phyloP scores from a whole-genome alignment of 805 yeast species.

The Blastobotrys mokoenaii region DNA sequence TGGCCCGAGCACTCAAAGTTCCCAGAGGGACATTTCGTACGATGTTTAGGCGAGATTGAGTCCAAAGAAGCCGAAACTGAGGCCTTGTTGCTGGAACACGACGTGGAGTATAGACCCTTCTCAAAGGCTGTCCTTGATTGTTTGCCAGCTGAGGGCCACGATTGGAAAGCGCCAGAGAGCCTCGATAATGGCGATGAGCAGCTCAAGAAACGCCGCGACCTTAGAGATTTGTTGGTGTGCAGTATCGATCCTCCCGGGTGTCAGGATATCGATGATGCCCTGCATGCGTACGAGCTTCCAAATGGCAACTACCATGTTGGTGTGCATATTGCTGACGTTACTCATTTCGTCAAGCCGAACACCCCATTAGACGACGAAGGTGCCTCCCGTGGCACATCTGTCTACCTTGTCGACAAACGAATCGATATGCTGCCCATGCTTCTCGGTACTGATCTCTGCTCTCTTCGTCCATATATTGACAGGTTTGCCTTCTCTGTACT shows the following conservation, averaged over 20 bases:
- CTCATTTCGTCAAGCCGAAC: constrained; percentile 90
- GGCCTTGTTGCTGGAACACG: constrained; percentile 86
- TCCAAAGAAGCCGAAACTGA: constrained; percentile 94
- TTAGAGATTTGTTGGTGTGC: constrained; percentile 83
- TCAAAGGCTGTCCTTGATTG: constrained; percentile 87
- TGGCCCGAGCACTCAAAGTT: constrained; percentile 81
- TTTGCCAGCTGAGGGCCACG: constrained; percentile 85
- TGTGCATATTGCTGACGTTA: constrained; percentile 98
- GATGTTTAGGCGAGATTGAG: constrained; percentile 84
- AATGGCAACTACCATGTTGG: constrained; percentile 97
- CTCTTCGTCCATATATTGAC: constrained; percentile 89
- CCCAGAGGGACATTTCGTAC: constrained; percentile 93
- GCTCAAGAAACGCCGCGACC: constrained; percentile 60
- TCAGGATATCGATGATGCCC: constrained; percentile 97
- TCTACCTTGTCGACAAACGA: constrained; percentile 93
- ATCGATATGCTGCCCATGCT: constrained; percentile 97
- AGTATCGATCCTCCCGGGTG: constrained; percentile 97
- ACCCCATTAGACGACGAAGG: constrained; percentile 93
- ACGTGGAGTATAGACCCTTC: constrained; percentile 93
- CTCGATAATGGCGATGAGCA: constrained; percentile 28
- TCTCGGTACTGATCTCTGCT: constrained; percentile 91
- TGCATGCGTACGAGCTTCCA: constrained; percentile 76
- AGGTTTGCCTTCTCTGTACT: constrained; percentile 91
- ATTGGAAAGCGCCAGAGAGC: constrained; percentile 80
- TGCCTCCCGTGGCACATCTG: constrained; percentile 95